phyloP scores from a whole-genome alignment of 208 protist genomes.

The Tritrichomonas foetus region DNA sequence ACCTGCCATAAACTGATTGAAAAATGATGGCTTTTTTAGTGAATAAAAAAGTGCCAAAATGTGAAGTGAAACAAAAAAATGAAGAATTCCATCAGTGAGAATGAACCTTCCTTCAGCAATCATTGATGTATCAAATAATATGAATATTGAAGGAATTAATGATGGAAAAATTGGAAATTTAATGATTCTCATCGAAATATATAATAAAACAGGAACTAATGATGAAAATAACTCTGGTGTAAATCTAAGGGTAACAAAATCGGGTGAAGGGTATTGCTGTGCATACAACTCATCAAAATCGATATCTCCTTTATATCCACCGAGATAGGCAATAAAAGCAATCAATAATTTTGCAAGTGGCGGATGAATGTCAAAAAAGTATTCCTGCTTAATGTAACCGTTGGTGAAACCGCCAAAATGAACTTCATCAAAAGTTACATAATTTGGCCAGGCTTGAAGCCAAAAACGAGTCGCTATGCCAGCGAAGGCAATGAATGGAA shows the following conservation, averaged over 20 bases:
- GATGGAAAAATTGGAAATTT: background rate
- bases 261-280: no score
- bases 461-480: no score
- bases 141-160: background rate
- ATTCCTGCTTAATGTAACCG: slow-evolving; percentile 34
- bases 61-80: slow-evolving; percentile 19
- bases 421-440: slow-evolving; percentile 41
- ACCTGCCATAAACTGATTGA: background rate
- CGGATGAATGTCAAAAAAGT: slow-evolving; percentile 48
- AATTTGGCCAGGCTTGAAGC: background rate
- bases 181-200: background rate
- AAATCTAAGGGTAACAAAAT: background rate
- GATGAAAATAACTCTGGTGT: background rate
- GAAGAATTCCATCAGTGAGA: slow-evolving; percentile 34
- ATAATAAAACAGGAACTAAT: background rate
- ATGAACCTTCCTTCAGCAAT: background rate
- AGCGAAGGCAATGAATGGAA: no score
- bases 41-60: background rate
- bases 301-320: background rate
- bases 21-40: background rate
- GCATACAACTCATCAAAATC: background rate
- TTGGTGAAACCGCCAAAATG: slow-evolving; percentile 44
- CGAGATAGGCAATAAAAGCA: background rate
- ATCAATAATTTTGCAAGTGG: slow-evolving; percentile 46
- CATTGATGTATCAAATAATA: background rate